Evolutionary conservation across 1,284 basidiomycete genomes (phyloP).

Genomic region (Malassezia furfur): DNA sequence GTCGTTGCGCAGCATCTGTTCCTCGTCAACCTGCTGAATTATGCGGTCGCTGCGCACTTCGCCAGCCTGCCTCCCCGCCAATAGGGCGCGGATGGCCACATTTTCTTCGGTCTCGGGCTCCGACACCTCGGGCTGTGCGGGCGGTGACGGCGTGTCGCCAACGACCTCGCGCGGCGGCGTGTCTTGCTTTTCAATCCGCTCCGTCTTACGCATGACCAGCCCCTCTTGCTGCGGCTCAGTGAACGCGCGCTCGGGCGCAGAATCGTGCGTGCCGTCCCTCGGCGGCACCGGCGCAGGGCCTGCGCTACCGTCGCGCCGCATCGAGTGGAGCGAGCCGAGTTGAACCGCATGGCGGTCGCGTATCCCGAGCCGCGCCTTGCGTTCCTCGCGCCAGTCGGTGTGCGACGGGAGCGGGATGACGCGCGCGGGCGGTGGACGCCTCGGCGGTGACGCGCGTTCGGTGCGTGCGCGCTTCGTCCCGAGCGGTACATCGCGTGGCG

Average conservation of each 20-base stretch:
- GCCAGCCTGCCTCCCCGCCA: constrained; percentile 1
- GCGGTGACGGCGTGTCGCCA: background rate
- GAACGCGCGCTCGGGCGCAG: constrained; percentile 2
- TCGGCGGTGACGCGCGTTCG: background rate
- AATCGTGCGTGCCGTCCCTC: background rate
- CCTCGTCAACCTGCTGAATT: constrained; percentile 30
- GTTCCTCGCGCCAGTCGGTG: constrained; percentile 36
- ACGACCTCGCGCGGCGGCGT: background rate
- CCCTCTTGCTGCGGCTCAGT: constrained; percentile 27
- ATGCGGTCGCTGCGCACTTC: background rate
- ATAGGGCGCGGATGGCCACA: constrained; percentile 26
- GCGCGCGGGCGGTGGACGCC: background rate
- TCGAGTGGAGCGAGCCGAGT: constrained; percentile 23
- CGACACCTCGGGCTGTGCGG: background rate
- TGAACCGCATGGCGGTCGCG: constrained; percentile 19
- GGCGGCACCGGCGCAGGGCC: background rate
- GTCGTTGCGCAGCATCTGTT: constrained; percentile 31
- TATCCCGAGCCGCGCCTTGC: constrained; percentile 29
- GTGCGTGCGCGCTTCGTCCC: constrained; percentile 3
- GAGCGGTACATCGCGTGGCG: background rate
- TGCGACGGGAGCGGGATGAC: constrained; percentile 27
- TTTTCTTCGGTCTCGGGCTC: constrained; percentile 14
- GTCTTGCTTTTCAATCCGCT: background rate
- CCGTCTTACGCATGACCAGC: constrained; percentile 18
- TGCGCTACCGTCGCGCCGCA: constrained; percentile 9